Percentiles rank a stretch among this genome's conserved stretches.
Evolutionary conservation across 1,284 basidiomycete species (phyloP).

Genomic region (Cutaneotrichosporon cutaneum): DNA sequence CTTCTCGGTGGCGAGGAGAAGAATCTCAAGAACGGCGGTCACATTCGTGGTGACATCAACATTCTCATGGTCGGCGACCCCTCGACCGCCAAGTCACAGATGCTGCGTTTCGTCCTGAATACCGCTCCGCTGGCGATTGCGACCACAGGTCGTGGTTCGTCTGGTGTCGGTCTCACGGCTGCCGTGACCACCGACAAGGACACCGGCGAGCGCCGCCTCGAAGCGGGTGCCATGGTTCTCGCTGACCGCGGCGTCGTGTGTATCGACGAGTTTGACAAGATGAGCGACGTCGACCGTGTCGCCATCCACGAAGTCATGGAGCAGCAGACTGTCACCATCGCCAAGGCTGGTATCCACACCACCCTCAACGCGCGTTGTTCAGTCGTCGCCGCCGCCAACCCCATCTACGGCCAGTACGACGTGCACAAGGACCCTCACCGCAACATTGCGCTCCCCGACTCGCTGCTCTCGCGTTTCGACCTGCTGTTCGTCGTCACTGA

Average conservation of each 20-base stretch:
- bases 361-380: constrained; percentile 97
- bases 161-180: constrained; percentile 98
- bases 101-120: constrained; percentile 93
- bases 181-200: constrained; percentile 98
- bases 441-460: constrained; percentile 98
- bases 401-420: constrained; percentile 98
- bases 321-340: constrained; percentile 98
- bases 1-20: constrained; percentile 96
- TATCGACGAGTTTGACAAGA: constrained; percentile 99
- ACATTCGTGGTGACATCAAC: constrained; percentile 99
- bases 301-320: constrained; percentile 99
- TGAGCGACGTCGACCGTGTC: constrained; percentile 98
- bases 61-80: constrained; percentile 99
- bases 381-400: constrained; percentile 97
- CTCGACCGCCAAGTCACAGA: constrained; percentile 94
- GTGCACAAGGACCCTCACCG: constrained; percentile 99
- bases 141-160: constrained; percentile 94
- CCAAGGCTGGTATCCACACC: constrained; percentile 98
- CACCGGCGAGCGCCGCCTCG: constrained; percentile 87
- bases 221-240: constrained; percentile 99
- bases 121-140: constrained; percentile 97
- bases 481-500: constrained; percentile 97
- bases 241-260: constrained; percentile 99
- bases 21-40: constrained; percentile 95
- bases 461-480: constrained; percentile 98